Base-by-base conservation (phyloP, 2,329 filamentous ascomycete species). In the Pestalotiopsis fici region DNA sequence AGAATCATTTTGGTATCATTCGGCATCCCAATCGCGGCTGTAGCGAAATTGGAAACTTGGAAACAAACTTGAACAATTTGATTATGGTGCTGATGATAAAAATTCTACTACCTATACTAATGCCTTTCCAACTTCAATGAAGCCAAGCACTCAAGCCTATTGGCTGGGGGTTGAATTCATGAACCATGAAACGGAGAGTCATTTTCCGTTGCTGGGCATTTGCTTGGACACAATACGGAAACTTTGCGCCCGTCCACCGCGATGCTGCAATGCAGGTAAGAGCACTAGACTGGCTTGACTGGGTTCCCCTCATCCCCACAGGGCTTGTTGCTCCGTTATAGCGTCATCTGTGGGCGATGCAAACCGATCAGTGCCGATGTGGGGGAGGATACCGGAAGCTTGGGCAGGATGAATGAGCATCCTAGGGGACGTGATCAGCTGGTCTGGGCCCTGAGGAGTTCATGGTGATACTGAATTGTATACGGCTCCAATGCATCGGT, bases 231-330 rank as follows among this genome's bases (percentile, higher is more conserved):
- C n/a, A 11, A 23, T 18, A 37, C 57, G 25, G 27, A 21, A 21
- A 27, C n/a, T 21, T 21, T 21, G 15, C 11, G 28, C 57, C 31
- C 31, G 27, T 31, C 28, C 21, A 27, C 27, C 12, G 21, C 27
- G 27, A 27, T 57, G 18, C 55, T 57, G 27, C 55, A 31, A 57
- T 27, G 55, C 13, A 57, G 55, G 2, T 25, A 18, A 31, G 57
- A 60, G 57, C 57, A 31, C 57, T 60, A 60, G n/a, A 60, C 28
- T 60, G 31, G 57, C 57, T 60, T 37, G n/a, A 60, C 28, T 60
- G 31, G 57, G 57, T 37, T 60, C 57, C 28, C 57, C 57, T 27
- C 27, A 60, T 31, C 57, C 55, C 27, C 31, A 37, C 57, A 21
- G 25, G 18, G 57, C 57, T 31, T 15, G 31, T 11, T 13, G 57